Percentiles rank a stretch among this genome's conserved stretches.
phyloP scores from a whole-genome alignment of 2,329 filamentous ascomycete genomes.

The Fragosphaeria purpurea region DNA sequence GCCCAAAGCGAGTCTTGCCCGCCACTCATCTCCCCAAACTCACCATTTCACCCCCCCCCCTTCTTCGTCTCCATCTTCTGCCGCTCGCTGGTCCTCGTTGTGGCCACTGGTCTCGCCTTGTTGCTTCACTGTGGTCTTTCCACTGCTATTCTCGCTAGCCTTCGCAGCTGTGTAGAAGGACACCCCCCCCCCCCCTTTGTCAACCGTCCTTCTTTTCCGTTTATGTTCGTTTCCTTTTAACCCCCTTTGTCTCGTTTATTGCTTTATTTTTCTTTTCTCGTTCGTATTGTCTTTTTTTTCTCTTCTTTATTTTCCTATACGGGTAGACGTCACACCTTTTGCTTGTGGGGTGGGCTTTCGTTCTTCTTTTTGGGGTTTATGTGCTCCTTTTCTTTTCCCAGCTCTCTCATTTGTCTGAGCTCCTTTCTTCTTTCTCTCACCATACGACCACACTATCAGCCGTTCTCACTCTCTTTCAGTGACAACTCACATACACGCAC shows the following conservation, averaged over 20 bases:
- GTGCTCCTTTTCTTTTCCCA: constrained; percentile 1
- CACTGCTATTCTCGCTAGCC: not conserved
- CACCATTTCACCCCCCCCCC: not conserved
- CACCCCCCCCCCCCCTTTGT: not conserved
- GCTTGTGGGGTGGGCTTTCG: not conserved
- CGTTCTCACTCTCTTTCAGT: not conserved
- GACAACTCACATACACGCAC: too few relatives aligned
- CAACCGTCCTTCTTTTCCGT: constrained; percentile 1
- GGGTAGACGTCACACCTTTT: not conserved
- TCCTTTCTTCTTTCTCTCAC: not conserved
- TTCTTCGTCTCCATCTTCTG: not conserved
- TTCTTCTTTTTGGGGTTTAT: not conserved
- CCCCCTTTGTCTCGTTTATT: not conserved
- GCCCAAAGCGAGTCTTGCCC: constrained; percentile 4
- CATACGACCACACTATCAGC: not conserved
- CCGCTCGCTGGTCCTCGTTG: not conserved
- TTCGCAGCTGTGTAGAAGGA: not conserved
- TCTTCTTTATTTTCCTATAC: constrained; percentile 1
- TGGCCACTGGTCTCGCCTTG: not conserved
- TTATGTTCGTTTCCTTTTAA: not conserved
- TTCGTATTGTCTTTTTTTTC: not conserved
- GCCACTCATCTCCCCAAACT: not conserved
- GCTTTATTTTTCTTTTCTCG: not conserved
- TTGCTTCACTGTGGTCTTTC: not conserved
- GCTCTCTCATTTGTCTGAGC: constrained; percentile 2